Conservation (phyloP, 2,329 filamentous ascomycete species). For the Ceratocystis huliohia region DNA sequence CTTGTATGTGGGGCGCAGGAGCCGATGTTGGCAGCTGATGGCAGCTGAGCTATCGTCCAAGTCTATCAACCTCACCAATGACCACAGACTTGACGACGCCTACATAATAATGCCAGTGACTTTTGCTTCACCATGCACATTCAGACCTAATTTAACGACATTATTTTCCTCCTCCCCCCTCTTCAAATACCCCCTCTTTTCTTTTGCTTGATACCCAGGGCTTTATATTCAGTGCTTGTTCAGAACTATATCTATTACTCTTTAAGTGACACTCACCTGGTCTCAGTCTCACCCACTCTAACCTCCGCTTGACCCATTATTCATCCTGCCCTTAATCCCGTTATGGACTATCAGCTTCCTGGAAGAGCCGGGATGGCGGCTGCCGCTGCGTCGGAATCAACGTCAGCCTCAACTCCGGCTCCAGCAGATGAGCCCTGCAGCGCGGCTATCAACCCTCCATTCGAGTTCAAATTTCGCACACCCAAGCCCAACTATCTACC, state of each 20-base stretch:
- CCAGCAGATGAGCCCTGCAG: constrained; percentile 19
- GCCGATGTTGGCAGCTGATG: background rate
- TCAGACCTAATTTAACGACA: too few relatives aligned
- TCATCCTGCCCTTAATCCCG: background rate
- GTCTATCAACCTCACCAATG: background rate
- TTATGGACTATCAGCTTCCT: constrained; percentile 12
- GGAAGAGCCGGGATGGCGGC: constrained; percentile 5
- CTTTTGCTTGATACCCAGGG: background rate
- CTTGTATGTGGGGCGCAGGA: background rate
- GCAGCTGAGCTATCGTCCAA: background rate
- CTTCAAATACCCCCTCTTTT: too few relatives aligned
- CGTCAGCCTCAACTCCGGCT: constrained; percentile 14
- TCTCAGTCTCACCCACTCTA: background rate
- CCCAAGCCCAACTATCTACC: constrained; percentile 50
- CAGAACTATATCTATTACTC: background rate
- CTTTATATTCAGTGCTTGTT: background rate
- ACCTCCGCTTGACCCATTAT: background rate
- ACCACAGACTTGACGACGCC: background rate
- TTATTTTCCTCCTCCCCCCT: too few relatives aligned
- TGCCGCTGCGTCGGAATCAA: constrained; percentile 6
- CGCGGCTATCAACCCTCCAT: constrained; percentile 30
- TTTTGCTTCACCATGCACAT: background rate
- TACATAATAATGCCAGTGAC: background rate
- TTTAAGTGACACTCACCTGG: background rate
- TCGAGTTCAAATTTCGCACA: constrained; percentile 38